Conservation (phyloP, 257 asterid species). For the Solanum appendiculatum region DNA sequence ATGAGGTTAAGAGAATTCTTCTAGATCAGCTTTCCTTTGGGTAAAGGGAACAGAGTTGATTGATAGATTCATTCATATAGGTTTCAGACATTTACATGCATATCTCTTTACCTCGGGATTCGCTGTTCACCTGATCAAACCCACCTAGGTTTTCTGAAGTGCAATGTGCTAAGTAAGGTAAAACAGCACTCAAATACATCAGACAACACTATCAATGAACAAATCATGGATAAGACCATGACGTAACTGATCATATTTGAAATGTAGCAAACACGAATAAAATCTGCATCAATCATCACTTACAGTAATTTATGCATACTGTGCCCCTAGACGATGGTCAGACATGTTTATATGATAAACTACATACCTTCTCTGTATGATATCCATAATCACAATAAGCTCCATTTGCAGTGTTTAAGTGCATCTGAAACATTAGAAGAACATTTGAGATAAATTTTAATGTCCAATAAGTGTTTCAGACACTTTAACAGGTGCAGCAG, state of each 20-base stretch:
- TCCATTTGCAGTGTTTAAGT: slow-evolving; percentile 58
- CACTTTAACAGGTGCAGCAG: background rate
- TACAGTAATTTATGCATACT: background rate
- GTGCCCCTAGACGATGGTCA: background rate
- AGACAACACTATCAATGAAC: background rate
- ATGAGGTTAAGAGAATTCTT: background rate
- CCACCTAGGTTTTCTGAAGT: background rate
- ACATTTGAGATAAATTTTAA: background rate
- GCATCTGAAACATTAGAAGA: slow-evolving; percentile 48
- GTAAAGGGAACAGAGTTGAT: background rate
- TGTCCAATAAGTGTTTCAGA: background rate
- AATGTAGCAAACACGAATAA: background rate
- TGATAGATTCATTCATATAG: background rate
- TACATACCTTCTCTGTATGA: slow-evolving; percentile 81
- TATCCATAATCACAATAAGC: slow-evolving; percentile 92
- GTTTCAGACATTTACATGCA: background rate
- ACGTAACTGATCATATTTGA: background rate
- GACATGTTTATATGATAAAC: background rate
- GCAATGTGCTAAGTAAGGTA: background rate
- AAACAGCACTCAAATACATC: background rate
- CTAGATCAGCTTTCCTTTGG: background rate
- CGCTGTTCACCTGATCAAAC: background rate
- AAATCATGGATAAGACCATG: background rate
- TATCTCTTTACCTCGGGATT: background rate
- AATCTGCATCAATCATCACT: background rate